Percentiles rank a stretch among this genome's conserved stretches.
phyloP scores from a whole-genome alignment of 805 yeast genomes.

The Lipomyces yamadae region DNA sequence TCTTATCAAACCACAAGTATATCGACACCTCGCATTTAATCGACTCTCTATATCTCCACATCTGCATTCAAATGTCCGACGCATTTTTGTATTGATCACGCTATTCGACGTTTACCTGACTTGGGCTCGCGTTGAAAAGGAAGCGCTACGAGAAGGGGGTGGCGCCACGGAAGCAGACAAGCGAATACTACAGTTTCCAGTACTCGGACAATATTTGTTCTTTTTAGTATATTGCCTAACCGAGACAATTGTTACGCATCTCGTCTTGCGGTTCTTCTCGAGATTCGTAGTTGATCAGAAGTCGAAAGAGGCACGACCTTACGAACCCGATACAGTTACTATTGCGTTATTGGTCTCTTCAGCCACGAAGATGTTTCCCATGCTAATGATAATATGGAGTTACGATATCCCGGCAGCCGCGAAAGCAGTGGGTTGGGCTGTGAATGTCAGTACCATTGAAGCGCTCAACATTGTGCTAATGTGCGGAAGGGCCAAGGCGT shows the following conservation, averaged over 20 bases:
- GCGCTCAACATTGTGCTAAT: conserved; percentile 55
- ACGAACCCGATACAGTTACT: conserved; percentile 54
- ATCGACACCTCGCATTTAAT: conserved; percentile 82
- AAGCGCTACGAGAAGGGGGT: conserved; percentile 43
- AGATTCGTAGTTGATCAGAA: conserved; percentile 18
- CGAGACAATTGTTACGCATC: conserved; percentile 46
- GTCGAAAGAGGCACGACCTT: neutral
- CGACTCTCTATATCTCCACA: conserved; percentile 46
- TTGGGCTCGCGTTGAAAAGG: conserved; percentile 88
- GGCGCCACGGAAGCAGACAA: conserved; percentile 14
- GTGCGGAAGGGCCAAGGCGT: conserved; percentile 46
- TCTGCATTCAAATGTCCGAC: conserved; percentile 40
- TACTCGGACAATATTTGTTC: conserved; percentile 47
- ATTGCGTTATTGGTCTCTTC: conserved; percentile 76
- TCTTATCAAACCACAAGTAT: conserved; percentile 78
- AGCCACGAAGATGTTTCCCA: conserved; percentile 82
- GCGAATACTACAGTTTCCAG: conserved; percentile 42
- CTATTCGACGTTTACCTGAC: conserved; percentile 86
- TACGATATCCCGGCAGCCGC: conserved; percentile 79
- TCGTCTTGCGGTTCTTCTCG: conserved; percentile 48
- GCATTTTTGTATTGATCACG: conserved; percentile 65
- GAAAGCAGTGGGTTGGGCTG: conserved; percentile 61
- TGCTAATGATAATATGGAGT: conserved; percentile 95
- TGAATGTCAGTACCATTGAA: conserved; percentile 67
- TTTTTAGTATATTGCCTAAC: conserved; percentile 46